Evolutionary conservation across 768 basidiomycete genomes (phyloP).

Genomic region (Tulasnella sp.): DNA sequence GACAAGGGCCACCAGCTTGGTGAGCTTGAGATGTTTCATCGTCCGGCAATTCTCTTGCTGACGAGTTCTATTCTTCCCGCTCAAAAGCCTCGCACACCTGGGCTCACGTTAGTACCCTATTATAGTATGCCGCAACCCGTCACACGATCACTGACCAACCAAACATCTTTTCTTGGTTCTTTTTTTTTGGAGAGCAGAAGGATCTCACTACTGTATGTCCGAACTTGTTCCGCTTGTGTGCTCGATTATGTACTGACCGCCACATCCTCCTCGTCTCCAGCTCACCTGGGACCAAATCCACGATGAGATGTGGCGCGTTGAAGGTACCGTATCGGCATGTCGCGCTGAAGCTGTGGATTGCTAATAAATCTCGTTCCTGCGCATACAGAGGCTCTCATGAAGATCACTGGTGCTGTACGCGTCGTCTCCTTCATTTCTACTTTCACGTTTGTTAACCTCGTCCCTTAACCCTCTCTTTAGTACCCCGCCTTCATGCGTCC

Average conservation of each 20-base stretch:
- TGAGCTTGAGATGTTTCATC: neutral
- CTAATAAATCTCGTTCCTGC: neutral
- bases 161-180: neutral
- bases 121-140: neutral
- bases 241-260: neutral
- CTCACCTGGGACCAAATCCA: slow-evolving; percentile 14
- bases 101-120: slow-evolving; percentile 6
- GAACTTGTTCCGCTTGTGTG: neutral
- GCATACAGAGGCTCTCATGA: neutral
- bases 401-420: slow-evolving; percentile 10
- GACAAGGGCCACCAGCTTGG: slow-evolving; percentile 16
- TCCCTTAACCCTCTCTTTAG: neutral
- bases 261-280: neutral
- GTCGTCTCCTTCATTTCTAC: neutral
- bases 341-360: neutral
- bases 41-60: neutral
- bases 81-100: slow-evolving; percentile 15
- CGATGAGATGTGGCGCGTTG: slow-evolving; percentile 14
- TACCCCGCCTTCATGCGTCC: slow-evolving; percentile 23
- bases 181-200: neutral
- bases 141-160: neutral
- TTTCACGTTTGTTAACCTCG: neutral
- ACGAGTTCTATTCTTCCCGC: neutral
- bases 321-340: neutral
- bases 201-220: neutral